Percentiles rank a stretch among this genome's conserved stretches.
Evolutionary conservation across 2,329 filamentous ascomycete genomes (phyloP).

Genomic region (Arthrobotrys entomopaga): DNA sequence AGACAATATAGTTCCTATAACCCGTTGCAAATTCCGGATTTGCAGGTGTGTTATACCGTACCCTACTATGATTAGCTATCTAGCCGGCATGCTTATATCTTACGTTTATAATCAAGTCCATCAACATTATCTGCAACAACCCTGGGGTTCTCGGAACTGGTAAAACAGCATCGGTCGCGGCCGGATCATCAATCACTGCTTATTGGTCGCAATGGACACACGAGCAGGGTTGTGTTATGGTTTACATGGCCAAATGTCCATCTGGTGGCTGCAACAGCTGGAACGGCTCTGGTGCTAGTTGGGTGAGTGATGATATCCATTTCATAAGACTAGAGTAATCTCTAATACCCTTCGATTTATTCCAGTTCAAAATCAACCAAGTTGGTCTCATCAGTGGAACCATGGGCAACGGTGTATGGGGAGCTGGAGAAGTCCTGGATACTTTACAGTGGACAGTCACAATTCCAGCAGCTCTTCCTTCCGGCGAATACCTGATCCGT

Average conservation of each 20-base stretch:
- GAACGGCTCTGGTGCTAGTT: conserved; percentile 66
- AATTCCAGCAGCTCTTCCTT: conserved; percentile 66
- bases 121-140: conserved; percentile 53
- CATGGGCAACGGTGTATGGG: conserved; percentile 65
- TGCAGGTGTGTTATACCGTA: conserved; percentile 20
- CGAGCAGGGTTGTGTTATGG: conserved; percentile 70
- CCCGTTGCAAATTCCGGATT: conserved; percentile 35
- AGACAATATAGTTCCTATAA: conserved; percentile 44
- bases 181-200: conserved; percentile 66
- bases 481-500: conserved; percentile 69
- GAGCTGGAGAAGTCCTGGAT: conserved; percentile 64
- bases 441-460: conserved; percentile 66
- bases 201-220: conserved; percentile 71
- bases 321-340: background rate
- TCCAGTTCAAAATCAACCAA: conserved; percentile 70
- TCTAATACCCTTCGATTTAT: background rate
- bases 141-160: conserved; percentile 39
- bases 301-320: conserved; percentile 56
- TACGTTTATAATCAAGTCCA: conserved; percentile 11
- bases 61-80: background rate
- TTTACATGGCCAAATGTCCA: conserved; percentile 67
- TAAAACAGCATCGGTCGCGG: conserved; percentile 63
- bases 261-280: conserved; percentile 62
- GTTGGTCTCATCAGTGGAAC: conserved; percentile 65
- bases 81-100: too few relatives aligned